Conservation (phyloP, 2,329 filamentous ascomycete species). For the Dactylellina leptospora region DNA sequence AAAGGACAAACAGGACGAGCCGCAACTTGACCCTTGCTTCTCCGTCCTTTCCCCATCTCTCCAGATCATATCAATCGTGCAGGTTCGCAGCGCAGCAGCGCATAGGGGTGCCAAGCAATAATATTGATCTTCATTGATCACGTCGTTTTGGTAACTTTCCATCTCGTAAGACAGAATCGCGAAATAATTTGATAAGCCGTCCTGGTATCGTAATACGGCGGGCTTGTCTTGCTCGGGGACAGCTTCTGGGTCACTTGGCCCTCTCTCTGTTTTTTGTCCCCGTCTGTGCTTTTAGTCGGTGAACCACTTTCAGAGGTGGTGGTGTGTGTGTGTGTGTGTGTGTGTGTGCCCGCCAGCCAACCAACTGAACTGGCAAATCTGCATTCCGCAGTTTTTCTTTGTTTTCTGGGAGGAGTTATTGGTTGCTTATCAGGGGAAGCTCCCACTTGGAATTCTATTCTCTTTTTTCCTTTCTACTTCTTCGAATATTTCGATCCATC, state of each 20-base stretch:
- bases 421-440: constrained; percentile 36
- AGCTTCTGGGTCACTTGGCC: neutral
- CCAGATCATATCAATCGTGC: neutral
- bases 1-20: neutral
- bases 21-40: neutral
- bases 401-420: no score
- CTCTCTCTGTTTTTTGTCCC: no score
- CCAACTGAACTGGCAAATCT: no score
- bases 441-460: neutral
- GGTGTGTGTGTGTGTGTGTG: no score
- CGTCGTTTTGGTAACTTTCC: neutral
- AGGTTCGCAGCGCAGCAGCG: no score
- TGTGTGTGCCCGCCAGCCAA: constrained; percentile 39
- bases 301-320: no score
- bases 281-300: no score
- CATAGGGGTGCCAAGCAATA: neutral
- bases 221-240: no score
- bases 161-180: neutral
- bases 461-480: neutral
- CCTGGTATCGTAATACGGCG: no score
- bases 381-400: constrained; percentile 26
- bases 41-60: neutral
- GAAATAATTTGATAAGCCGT: neutral
- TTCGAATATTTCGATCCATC: neutral
- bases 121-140: neutral